Base-by-base conservation (phyloP, 345 rosid species). In the Eutrema yunnanense region DNA sequence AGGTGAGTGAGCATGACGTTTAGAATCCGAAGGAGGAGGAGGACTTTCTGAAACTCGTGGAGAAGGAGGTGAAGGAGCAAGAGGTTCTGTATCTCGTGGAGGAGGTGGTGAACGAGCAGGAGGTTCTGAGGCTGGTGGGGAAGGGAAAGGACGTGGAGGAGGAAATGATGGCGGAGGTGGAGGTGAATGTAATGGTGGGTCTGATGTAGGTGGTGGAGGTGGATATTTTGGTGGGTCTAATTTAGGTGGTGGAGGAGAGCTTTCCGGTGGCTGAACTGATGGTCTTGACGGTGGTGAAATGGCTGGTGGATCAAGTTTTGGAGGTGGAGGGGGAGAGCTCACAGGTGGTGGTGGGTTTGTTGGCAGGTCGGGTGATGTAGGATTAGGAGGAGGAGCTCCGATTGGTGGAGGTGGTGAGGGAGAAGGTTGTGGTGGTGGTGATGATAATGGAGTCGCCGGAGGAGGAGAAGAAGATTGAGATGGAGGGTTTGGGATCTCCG, bases 341-440 rank as follows among this genome's bases (percentile, higher is more conserved):
- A 29, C 69, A 6, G 81, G 30, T 16, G 67, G 59, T 4, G 81
- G 78, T 52, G 80, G 65, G n/a, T 30, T 58, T 33, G 34, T 11
- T 47, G 73, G 76, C 29, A 47, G 55, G 11, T 41, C 79, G 4
- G 61, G 52, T 34, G 62, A 6, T 55, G 63, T 36, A 44, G 79
- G 71, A 71, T 56, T 7, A 29, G 86, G 75, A 38, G 78, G 44
- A 56, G 86, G 65, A n/a, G 81, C 46, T 34, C 71, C 22, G 19
- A 42, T 7, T 9, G 82, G 61, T 27, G 86, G 72, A 67, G 58
- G 73, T 40, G 77, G 70, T 8, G 70, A 75, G 13, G 72, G 56
- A 33, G 83, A 73, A 11, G 80, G 40, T 19, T 73, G 11, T 48
- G 48, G 62, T 1, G 82, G 81, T 64, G 84, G 65, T 2, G 83